phyloP scores from a whole-genome alignment of 2,329 filamentous ascomycete genomes.

The Immersiporthe knoxdaviesiana region DNA sequence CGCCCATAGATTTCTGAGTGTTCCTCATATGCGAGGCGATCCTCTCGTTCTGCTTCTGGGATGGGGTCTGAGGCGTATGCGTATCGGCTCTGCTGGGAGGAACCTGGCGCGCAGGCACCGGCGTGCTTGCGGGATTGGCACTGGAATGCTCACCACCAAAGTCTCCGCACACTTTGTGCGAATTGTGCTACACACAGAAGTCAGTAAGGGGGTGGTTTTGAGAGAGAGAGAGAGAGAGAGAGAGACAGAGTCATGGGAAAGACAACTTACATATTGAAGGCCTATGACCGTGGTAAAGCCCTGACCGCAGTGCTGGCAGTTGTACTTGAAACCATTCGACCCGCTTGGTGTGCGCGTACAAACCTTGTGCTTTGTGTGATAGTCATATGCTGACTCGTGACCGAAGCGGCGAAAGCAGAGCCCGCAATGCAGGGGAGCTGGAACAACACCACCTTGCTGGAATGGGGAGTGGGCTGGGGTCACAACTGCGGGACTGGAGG shows the following conservation, averaged over 20 bases:
- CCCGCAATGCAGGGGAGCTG: constrained; percentile 16
- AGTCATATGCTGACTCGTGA: constrained; percentile 8
- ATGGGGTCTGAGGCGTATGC: not conserved
- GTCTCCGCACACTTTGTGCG: constrained; percentile 51
- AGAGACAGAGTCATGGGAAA: not conserved
- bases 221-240: no score
- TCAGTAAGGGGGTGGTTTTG: constrained; percentile 16
- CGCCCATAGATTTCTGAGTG: not conserved
- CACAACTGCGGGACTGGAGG: constrained; percentile 30
- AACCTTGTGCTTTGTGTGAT: constrained; percentile 43
- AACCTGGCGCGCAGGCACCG: not conserved
- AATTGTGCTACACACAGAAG: constrained; percentile 40
- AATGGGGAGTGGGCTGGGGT: not conserved
- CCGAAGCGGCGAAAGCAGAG: constrained; percentile 32
- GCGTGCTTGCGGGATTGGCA: not conserved
- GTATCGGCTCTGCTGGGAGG: constrained; percentile 29
- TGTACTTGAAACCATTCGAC: constrained; percentile 39
- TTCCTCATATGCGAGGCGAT: not conserved
- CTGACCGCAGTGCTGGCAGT: constrained; percentile 51
- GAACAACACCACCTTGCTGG: not conserved
- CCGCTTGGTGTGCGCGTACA: constrained; percentile 37
- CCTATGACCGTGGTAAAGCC: constrained; percentile 48
- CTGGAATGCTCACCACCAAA: constrained; percentile 37
- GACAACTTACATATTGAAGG: constrained; percentile 45
- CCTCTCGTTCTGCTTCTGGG: not conserved